Percentiles rank a stretch among this genome's conserved stretches.
phyloP scores from a whole-genome alignment of 2,329 filamentous ascomycete genomes.

The Cordyceps fumosorosea region DNA sequence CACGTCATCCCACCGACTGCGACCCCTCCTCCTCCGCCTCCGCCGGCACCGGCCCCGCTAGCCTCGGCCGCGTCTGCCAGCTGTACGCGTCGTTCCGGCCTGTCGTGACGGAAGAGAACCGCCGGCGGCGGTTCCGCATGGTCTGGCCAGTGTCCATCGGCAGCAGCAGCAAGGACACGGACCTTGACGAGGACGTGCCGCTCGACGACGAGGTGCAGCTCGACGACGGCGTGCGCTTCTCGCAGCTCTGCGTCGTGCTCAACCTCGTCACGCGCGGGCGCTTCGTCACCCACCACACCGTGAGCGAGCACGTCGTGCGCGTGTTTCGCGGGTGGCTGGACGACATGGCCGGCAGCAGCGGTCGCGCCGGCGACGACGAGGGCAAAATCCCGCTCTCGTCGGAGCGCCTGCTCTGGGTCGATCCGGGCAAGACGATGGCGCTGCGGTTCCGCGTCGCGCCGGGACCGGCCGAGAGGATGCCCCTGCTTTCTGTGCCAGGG shows the following conservation, averaged over 20 bases:
- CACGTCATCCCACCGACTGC: conserved; percentile 24
- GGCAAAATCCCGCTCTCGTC: conserved; percentile 16
- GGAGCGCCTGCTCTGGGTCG: conserved; percentile 60
- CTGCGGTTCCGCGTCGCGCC: conserved; percentile 56
- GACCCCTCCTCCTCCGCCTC: neutral
- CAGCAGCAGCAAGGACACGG: neutral
- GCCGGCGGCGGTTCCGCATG: conserved; percentile 27
- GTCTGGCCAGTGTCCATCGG: conserved; percentile 9
- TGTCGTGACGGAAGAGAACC: conserved; percentile 47
- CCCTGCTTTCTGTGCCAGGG: conserved; percentile 49
- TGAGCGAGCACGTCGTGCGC: conserved; percentile 62
- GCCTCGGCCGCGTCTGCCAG: conserved; percentile 37
- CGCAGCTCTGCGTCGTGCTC: conserved; percentile 62
- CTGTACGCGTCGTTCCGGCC: conserved; percentile 69
- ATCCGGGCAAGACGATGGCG: conserved; percentile 53
- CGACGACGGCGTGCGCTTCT: conserved; percentile 65
- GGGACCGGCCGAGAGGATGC: conserved; percentile 32
- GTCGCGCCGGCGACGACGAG: neutral
- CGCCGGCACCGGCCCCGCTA: neutral
- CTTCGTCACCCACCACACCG: conserved; percentile 57
- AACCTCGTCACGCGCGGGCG: conserved; percentile 61
- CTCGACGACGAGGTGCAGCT: conserved; percentile 36
- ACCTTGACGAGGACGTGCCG: conserved; percentile 9
- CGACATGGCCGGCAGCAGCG: conserved; percentile 33
- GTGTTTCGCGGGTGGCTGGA: conserved; percentile 69